A percentile compares a stretch with the other conserved stretches of the same genome.
phyloP scores from a whole-genome alignment of 2,329 filamentous ascomycete species.

The Aspergillus carbonarius region DNA sequence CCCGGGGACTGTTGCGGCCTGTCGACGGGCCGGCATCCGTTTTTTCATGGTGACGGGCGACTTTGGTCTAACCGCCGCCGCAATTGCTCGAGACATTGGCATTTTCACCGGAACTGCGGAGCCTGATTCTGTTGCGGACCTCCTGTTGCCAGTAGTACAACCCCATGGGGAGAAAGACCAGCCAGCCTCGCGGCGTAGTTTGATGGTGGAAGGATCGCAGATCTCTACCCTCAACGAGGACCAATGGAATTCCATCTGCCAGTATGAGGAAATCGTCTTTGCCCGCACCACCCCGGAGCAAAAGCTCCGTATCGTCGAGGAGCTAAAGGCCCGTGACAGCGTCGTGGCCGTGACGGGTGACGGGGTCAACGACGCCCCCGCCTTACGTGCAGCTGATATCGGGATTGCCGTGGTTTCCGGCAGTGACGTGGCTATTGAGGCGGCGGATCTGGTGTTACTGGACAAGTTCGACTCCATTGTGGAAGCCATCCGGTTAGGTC shows the following conservation, averaged over 20 bases:
- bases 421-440: constrained; percentile 43
- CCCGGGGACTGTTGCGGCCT: constrained; percentile 34
- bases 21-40: constrained; percentile 37
- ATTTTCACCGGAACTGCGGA: constrained; percentile 44
- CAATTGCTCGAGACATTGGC: constrained; percentile 44
- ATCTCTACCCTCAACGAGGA: constrained; percentile 63
- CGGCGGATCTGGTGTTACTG: constrained; percentile 40
- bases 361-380: constrained; percentile 39
- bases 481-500: constrained; percentile 32
- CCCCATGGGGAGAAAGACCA: neutral
- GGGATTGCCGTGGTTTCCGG: constrained; percentile 39
- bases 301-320: constrained; percentile 45
- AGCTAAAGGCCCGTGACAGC: constrained; percentile 38
- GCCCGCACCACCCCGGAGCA: constrained; percentile 46
- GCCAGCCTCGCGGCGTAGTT: constrained; percentile 44
- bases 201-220: constrained; percentile 66
- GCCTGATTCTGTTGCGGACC: constrained; percentile 57
- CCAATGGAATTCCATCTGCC: constrained; percentile 67
- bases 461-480: constrained; percentile 37
- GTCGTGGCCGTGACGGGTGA: constrained; percentile 45
- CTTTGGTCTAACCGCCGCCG: constrained; percentile 41
- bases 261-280: constrained; percentile 53
- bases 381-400: constrained; percentile 33
- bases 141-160: constrained; percentile 32
- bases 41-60: constrained; percentile 49